phyloP scores from a whole-genome alignment of 768 basidiomycete species.

The Crucibulum laeve region DNA sequence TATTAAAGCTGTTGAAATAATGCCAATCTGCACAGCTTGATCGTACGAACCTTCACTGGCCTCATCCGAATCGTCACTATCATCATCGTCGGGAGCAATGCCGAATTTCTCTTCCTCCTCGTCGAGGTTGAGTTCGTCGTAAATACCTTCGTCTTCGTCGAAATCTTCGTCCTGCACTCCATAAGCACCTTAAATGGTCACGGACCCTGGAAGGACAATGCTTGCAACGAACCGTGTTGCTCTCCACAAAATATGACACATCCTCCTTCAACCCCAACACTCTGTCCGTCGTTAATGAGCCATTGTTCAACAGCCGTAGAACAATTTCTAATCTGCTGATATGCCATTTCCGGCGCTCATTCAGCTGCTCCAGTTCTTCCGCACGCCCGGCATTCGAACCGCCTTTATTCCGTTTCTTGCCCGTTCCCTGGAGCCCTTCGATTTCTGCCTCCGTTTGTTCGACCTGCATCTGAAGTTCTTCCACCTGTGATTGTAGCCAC shows the following conservation, averaged over 20 bases:
- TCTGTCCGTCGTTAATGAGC: slow-evolving; percentile 77
- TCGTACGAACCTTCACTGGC: slow-evolving; percentile 62
- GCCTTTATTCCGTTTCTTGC: slow-evolving; percentile 83
- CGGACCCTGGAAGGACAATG: slow-evolving; percentile 4
- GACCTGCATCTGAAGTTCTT: slow-evolving; percentile 89
- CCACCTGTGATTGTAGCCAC: slow-evolving; percentile 88
- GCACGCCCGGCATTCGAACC: slow-evolving; percentile 64
- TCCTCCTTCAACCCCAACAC: slow-evolving; percentile 87
- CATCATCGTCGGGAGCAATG: slow-evolving; percentile 69
- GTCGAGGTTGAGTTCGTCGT: slow-evolving; percentile 95
- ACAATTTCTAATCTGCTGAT: slow-evolving; percentile 90
- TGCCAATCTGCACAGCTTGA: neutral
- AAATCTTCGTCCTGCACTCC: slow-evolving; percentile 85
- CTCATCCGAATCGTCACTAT: slow-evolving; percentile 74
- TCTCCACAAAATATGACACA: slow-evolving; percentile 93
- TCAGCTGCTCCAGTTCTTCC: slow-evolving; percentile 82
- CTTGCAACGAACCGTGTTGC: slow-evolving; percentile 73
- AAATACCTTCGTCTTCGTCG: slow-evolving; percentile 95
- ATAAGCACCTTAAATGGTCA: slow-evolving; percentile 14
- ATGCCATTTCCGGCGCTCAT: slow-evolving; percentile 96
- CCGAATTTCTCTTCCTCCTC: slow-evolving; percentile 96
- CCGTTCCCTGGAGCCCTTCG: slow-evolving; percentile 73
- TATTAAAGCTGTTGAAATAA: neutral
- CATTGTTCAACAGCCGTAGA: slow-evolving; percentile 89
- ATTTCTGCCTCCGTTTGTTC: slow-evolving; percentile 95